Base-by-base conservation (phyloP, 2,329 filamentous ascomycete genomes). In the Fusarium euwallaceae region DNA sequence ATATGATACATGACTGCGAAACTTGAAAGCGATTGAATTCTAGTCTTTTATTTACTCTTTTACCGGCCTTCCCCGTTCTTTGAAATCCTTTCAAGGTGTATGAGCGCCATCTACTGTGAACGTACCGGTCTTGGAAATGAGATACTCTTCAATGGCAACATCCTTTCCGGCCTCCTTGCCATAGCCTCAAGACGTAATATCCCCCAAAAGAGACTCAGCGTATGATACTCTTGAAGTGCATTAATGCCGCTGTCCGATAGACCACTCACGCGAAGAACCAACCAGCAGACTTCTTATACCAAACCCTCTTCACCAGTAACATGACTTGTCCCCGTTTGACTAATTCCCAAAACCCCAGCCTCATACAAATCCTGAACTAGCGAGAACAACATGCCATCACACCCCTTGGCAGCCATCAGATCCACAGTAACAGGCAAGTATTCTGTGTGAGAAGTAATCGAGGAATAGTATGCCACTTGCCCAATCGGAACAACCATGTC, bases 91-190 rank as follows among this genome's bases (percentile, higher is more conserved):
- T 34, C 32, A 55, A 55, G 51, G 27, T 14, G 29, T 32, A 2
- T n/a, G 51, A 34, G 17, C 29, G 0, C 65, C 70, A 1, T 73
- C 12, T 0, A 74, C 7, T 7, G 61, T 70, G 0, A 74, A 24
- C 0, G 71, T 74, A 0, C 41, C 72, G 0, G 83, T 84, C 76
- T 86, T 86, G 0, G 83, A 83, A 17, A 86, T 79, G 24, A 86
- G 78, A 27, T 84, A 86, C 62, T 86, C 84, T 20, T 83, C 81
- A 6, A 86, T 80, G 0, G 84, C 84, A 3, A 85, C 80, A 8
- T 86, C 84, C 60, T 85, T 85, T 29, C 84, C 84, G 59, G 85
- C 61, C 29, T 77, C 75, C 37, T 77, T 77, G 0, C 75, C 72
- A 27, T 75, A 75, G 0, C 75, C 75, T 3, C 67, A 76, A 39